Evolutionary conservation across 1,284 basidiomycete species (phyloP).

Genomic region (Ustilago hordei): DNA sequence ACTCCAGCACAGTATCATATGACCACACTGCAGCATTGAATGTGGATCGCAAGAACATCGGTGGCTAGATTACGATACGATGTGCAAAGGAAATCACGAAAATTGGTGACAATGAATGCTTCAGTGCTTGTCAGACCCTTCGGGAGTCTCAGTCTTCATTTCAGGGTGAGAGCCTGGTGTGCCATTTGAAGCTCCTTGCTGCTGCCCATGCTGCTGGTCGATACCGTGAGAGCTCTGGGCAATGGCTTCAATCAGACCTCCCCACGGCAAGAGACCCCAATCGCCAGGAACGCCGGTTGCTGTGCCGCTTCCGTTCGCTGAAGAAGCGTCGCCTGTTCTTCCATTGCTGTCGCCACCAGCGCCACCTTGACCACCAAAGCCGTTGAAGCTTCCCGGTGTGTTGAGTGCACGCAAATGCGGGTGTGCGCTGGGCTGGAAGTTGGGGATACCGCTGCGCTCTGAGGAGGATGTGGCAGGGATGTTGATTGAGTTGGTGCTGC

Average conservation of each 20-base stretch:
- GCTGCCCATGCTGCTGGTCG: conserved; percentile 23
- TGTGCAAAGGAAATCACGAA: not conserved
- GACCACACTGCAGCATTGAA: not conserved
- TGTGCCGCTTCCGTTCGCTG: conserved; percentile 8
- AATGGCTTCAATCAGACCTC: conserved; percentile 60
- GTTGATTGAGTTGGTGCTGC: conserved; percentile 40
- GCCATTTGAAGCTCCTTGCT: conserved; percentile 26
- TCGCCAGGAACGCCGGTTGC: conserved; percentile 25
- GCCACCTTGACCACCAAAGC: conserved; percentile 12
- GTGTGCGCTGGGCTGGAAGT: conserved; percentile 45
- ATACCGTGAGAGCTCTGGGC: conserved; percentile 52
- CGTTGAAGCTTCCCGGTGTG: conserved; percentile 23
- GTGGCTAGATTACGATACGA: not conserved
- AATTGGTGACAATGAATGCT: not conserved
- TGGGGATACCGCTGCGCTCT: conserved; percentile 37
- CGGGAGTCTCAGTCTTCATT: conserved; percentile 44
- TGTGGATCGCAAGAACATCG: not conserved
- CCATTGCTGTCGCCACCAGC: conserved; percentile 6
- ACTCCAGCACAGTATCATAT: not conserved
- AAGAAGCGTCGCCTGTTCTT: not conserved
- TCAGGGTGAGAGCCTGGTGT: conserved; percentile 29
- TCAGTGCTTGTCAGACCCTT: conserved; percentile 34
- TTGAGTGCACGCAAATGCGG: conserved; percentile 48
- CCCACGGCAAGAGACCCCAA: conserved; percentile 56
- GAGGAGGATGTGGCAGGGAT: conserved; percentile 36